Base-by-base conservation (phyloP, 2,329 filamentous ascomycete species). In the Leptodontidium sp. region DNA sequence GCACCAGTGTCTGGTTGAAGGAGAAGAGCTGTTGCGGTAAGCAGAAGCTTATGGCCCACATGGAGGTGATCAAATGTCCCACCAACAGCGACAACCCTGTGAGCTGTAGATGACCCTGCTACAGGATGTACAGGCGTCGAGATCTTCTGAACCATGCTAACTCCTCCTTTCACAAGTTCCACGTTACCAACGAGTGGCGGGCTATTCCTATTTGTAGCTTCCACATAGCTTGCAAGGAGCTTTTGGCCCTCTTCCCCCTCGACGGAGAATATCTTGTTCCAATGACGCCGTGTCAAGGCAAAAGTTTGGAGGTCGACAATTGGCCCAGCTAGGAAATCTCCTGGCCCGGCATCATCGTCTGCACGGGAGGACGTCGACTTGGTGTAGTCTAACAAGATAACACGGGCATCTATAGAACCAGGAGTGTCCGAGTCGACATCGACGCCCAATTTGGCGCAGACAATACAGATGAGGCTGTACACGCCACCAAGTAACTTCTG, bases 21-120 rank as follows among this genome's bases (percentile, higher is more conserved):
- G 17, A 93, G 85, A 66, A 98, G 87, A 0, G 90, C 88, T 0
- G 92, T 93, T 70, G 94, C 94, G n/a, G 94, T 94, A 24, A 99
- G 87, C 24, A 99, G 87, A n/a, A 98, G 85, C 81, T 98, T 99
- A 83, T 99, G 96, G 6, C 96, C 96, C 4, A 93, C 90, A 78
- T 99, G 96, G 26, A 99, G 86, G 80, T 98, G 94, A 79, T 99
- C 96, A 81, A 98, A 99, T 0, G 96, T 99, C 11, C 96, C 96
- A 38, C 95, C 96, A 14, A 98, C 88, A 64, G 91, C 93, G 61
- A 97, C 91, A 15, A 88, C 86, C 68, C 84, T 81, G 78, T 92
- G 87, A 26, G 68, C 53, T 6, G 72, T 65, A 2, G 75, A 61
- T 7, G 70, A 71, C 17, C 63, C 68, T 21, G 74, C 43, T n/a